Conservation (phyloP, 2,329 filamentous ascomycete genomes). For the Ophiostoma ulmi region DNA sequence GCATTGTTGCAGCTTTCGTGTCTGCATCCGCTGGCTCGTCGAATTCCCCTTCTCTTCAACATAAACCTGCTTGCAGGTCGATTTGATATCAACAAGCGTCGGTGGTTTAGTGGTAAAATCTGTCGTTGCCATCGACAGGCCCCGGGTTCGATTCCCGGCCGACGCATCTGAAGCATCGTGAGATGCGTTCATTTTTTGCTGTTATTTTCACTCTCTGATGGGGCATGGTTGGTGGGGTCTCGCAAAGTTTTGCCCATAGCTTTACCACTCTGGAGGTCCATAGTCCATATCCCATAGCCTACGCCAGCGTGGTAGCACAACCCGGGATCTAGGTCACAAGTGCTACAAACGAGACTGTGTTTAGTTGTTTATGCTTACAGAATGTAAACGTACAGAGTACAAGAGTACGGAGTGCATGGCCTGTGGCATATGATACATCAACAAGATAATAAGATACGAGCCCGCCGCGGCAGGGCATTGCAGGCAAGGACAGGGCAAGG, state of each 20-base stretch:
- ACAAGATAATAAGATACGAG: not conserved
- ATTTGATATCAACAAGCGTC: not conserved
- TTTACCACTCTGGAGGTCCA: too few relatives aligned
- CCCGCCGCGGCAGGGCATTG: not conserved
- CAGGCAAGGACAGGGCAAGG: not conserved
- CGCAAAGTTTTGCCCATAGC: too few relatives aligned
- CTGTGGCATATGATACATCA: not conserved
- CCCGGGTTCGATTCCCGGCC: not conserved
- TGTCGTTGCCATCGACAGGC: slow-evolving; percentile 4
- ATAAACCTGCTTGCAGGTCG: too few relatives aligned
- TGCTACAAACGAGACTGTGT: not conserved
- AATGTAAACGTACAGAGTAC: not conserved
- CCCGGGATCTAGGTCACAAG: not conserved
- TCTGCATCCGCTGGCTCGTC: too few relatives aligned
- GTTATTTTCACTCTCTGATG: not conserved
- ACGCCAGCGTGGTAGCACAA: not conserved
- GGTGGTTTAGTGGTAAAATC: slow-evolving; percentile 1
- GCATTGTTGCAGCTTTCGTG: too few relatives aligned
- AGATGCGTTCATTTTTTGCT: not conserved
- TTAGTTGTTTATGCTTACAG: not conserved
- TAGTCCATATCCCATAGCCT: too few relatives aligned
- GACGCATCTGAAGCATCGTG: not conserved
- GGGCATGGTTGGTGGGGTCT: not conserved
- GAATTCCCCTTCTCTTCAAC: too few relatives aligned
- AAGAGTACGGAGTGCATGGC: slow-evolving; percentile 2